These are phyloP conservation scores for Juncus effusus DNA, from an alignment of 176 grass and related monocot genomes.

Conservation along the genomic window DNA sequence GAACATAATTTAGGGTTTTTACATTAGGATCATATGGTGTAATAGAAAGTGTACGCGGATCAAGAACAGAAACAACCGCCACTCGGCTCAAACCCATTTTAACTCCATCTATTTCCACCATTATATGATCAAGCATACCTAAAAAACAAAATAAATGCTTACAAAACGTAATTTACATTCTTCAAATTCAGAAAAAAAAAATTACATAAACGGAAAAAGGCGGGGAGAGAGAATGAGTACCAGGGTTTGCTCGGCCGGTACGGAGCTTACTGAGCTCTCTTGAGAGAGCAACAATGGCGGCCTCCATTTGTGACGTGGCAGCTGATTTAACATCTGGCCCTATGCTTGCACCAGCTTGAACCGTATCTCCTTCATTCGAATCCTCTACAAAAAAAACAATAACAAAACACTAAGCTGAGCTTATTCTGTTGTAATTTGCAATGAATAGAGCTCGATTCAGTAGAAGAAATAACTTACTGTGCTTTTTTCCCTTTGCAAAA, in stretches of 20 bases:
- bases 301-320: conserved; percentile 67
- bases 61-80: conserved; percentile 88
- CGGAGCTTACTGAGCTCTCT: conserved; percentile 83
- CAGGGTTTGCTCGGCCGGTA: conserved; percentile 73
- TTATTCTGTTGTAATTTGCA: neutral
- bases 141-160: conserved; percentile 12
- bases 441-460: neutral
- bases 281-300: conserved; percentile 61
- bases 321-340: conserved; percentile 67
- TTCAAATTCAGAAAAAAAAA: conserved; percentile 10
- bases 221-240: conserved; percentile 29
- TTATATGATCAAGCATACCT: conserved; percentile 97
- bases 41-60: conserved; percentile 75
- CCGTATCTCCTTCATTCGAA: conserved; percentile 62
- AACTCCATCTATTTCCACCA: conserved; percentile 57
- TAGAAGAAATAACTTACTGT: conserved; percentile 37
- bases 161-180: neutral
- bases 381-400: conserved; percentile 48
- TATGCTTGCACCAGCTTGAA: conserved; percentile 54
- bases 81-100: conserved; percentile 72
- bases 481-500: conserved; percentile 82
- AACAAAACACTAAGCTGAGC: conserved; percentile 1
- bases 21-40: conserved; percentile 92
- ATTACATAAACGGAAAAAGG: neutral
- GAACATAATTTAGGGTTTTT: conserved; percentile 29